phyloP scores from a whole-genome alignment of 441 rosid genomes.

The Flueggea neowawraea region DNA sequence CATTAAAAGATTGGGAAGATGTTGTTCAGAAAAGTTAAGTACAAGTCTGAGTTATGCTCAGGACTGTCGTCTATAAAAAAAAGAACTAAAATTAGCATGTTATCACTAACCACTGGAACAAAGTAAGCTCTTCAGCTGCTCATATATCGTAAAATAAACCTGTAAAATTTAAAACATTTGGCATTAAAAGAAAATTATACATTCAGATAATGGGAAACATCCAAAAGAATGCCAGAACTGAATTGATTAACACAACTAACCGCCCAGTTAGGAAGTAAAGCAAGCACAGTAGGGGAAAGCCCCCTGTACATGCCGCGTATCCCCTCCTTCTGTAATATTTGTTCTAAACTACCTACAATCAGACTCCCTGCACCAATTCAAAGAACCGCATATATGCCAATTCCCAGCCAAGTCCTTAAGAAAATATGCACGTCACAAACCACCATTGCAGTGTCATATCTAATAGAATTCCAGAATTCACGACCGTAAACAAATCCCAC shows the following conservation, averaged over 20 bases:
- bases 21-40: too few relatives aligned
- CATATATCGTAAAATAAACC: conserved; percentile 91
- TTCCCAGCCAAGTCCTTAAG: not conserved
- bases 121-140: conserved; percentile 56
- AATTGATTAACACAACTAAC: conserved; percentile 35
- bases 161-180: too few relatives aligned
- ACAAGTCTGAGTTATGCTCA: too few relatives aligned
- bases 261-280: conserved; percentile 97
- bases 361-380: conserved; percentile 60
- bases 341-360: conserved; percentile 64
- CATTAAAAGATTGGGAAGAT: too few relatives aligned
- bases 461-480: not conserved
- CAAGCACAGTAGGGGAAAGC: conserved; percentile 83
- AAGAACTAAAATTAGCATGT: not conserved
- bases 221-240: conserved; percentile 3
- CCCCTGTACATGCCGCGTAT: conserved; percentile 86
- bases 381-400: not conserved
- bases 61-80: not conserved
- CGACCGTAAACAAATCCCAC: too few relatives aligned
- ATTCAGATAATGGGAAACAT: not conserved
- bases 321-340: conserved; percentile 68
- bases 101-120: conserved; percentile 58
- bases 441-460: not conserved
- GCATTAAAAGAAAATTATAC: too few relatives aligned
- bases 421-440: not conserved